Conservation (phyloP, 305 asterid genomes). For the Fraxinus nigra region DNA sequence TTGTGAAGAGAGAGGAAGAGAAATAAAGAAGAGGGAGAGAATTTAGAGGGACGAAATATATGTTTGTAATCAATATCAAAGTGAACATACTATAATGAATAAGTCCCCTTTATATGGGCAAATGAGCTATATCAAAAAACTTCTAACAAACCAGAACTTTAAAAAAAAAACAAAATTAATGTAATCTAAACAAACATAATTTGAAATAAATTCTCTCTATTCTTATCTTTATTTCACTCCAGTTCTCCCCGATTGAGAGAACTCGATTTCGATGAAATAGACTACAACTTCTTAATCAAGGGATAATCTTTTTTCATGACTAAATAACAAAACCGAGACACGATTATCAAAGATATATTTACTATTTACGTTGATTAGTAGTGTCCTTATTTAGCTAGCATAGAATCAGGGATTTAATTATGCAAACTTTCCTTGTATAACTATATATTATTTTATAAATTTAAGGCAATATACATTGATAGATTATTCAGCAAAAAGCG, state of each 20-base stretch:
- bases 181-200: background rate
- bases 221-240: background rate
- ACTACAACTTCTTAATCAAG: background rate
- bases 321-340: background rate
- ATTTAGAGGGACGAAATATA: background rate
- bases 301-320: background rate
- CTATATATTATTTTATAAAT: no score
- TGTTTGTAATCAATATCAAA: background rate
- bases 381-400: no score
- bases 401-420: no score
- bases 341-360: no score
- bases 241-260: background rate
- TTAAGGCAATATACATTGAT: no score
- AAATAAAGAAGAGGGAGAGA: background rate
- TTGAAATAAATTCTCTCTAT: background rate
- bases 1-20: background rate
- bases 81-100: background rate
- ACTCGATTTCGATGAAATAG: background rate
- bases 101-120: background rate
- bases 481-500: no score
- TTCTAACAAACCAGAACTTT: background rate
- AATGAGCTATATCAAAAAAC: background rate
- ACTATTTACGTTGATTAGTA: no score
- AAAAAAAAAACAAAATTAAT: no score
- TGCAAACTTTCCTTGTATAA: no score